Percentiles rank a stretch among this genome's conserved stretches.
Conservation (phyloP, 176 grass and related monocot genomes). For the Phoenix roebelenii region DNA sequence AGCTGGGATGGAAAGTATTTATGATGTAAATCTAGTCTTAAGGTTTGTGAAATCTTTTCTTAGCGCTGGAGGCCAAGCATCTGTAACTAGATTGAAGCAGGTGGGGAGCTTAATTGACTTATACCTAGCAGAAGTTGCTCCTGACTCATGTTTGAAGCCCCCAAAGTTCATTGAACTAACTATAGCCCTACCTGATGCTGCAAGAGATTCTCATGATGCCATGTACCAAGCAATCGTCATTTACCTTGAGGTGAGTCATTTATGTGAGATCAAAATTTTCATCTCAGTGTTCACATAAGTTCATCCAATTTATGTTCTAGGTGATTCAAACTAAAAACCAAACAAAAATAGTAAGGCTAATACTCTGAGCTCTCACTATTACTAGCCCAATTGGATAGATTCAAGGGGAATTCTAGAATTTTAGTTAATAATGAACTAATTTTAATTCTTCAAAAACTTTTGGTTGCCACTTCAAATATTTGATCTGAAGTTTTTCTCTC, state of each 20-base stretch:
- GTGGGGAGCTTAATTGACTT: slow-evolving; percentile 55
- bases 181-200: slow-evolving; percentile 41
- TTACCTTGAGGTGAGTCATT: slow-evolving; percentile 66
- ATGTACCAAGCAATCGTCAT: slow-evolving; percentile 86
- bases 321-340: too few species aligned
- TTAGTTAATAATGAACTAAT: too few species aligned
- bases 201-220: slow-evolving; percentile 79
- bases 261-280: not conserved
- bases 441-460: too few species aligned
- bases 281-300: too few species aligned
- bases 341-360: too few species aligned
- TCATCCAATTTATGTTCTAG: too few species aligned
- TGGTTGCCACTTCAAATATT: too few species aligned
- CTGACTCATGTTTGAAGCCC: slow-evolving; percentile 59
- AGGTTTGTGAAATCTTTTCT: slow-evolving; percentile 67
- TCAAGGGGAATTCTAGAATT: too few species aligned
- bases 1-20: slow-evolving; percentile 33
- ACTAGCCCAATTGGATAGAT: too few species aligned
- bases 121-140: slow-evolving; percentile 83
- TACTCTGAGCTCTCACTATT: too few species aligned
- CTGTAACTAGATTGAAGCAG: slow-evolving; percentile 44
- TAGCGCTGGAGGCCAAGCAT: slow-evolving; percentile 4
- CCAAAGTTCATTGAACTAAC: slow-evolving; percentile 54
- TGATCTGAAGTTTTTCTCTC: too few species aligned
- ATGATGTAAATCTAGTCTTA: slow-evolving; percentile 64